phyloP scores from a whole-genome alignment of 306 rosid species.

The Glycine latifolia region DNA sequence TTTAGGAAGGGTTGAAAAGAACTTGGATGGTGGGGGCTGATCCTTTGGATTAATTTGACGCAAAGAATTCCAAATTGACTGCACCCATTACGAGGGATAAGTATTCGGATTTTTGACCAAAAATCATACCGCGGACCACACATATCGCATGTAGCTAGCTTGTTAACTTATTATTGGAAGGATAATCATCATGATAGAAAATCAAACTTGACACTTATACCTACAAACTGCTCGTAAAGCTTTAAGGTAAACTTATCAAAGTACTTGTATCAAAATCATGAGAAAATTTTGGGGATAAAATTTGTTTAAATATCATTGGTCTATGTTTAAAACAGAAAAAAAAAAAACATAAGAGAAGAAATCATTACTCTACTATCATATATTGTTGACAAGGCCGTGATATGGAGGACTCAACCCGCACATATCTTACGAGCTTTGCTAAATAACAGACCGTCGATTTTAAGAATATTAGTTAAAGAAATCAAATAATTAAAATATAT shows the following conservation, averaged over 20 bases:
- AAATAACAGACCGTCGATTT: not conserved
- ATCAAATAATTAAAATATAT: not conserved
- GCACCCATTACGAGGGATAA: conserved; percentile 61
- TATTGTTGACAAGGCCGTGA: not conserved
- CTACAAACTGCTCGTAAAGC: not conserved
- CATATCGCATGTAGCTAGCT: conserved; percentile 17
- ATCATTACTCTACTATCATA: not conserved
- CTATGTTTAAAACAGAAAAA: not conserved
- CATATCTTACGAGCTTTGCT: not conserved
- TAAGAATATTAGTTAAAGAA: not conserved
- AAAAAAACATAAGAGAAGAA: not conserved
- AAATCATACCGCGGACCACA: conserved; percentile 55
- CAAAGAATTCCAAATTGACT: conserved; percentile 57
- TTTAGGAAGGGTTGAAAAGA: conserved; percentile 25
- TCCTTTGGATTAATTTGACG: conserved; percentile 24
- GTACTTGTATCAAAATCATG: conserved; percentile 12
- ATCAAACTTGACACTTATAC: not conserved
- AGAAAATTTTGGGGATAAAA: not conserved
- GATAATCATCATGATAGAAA: not conserved
- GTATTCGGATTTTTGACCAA: conserved; percentile 54
- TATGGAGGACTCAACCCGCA: not conserved
- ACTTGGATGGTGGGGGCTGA: conserved; percentile 49
- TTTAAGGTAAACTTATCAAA: not conserved
- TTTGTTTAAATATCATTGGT: not conserved
- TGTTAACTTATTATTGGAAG: not conserved